These are phyloP conservation scores for Zygnema cylindricum DNA, from an alignment of 139 green algal species.

Conservation along the genomic window DNA sequence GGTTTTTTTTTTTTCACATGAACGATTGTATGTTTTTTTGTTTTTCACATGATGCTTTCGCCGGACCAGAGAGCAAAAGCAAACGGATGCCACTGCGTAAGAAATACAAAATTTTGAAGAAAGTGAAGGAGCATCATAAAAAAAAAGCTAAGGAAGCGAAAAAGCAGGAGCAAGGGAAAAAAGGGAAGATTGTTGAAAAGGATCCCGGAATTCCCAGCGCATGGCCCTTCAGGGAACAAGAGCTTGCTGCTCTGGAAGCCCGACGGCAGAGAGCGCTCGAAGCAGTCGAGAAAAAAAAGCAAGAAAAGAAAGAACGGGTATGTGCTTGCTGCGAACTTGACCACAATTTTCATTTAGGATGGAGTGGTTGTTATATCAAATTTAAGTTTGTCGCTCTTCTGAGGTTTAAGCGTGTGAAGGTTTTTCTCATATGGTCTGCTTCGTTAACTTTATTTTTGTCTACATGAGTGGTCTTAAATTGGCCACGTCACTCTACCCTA, in stretches of 20 bases:
- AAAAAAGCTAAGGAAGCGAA: slow-evolving; percentile 85
- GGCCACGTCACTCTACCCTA: no score
- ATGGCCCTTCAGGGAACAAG: slow-evolving; percentile 95
- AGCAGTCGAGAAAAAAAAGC: slow-evolving; percentile 80
- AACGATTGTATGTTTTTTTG: no score
- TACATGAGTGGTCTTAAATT: no score
- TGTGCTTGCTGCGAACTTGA: slow-evolving; percentile 29
- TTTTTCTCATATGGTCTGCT: no score
- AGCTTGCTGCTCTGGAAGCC: slow-evolving; percentile 70
- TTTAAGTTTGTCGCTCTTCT: no score
- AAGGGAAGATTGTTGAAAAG: slow-evolving; percentile 66
- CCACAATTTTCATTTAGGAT: no score
- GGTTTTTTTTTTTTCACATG: no score
- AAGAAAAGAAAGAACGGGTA: slow-evolving; percentile 66
- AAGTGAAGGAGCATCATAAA: slow-evolving; percentile 87
- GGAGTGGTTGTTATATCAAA: no score
- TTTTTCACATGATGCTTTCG: no score
- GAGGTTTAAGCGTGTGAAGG: neutral
- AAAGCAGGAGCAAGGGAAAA: slow-evolving; percentile 72
- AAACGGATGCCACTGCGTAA: slow-evolving; percentile 89
- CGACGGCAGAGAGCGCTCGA: slow-evolving; percentile 75
- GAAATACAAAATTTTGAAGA: slow-evolving; percentile 93
- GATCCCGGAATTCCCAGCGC: slow-evolving; percentile 90
- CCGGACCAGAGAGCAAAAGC: slow-evolving; percentile 84
- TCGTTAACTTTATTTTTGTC: no score